A percentile compares a stretch with the other conserved stretches of the same genome.
Evolutionary conservation across 2,329 filamentous ascomycete species (phyloP).

Genomic region (Colletotrichum phormii): DNA sequence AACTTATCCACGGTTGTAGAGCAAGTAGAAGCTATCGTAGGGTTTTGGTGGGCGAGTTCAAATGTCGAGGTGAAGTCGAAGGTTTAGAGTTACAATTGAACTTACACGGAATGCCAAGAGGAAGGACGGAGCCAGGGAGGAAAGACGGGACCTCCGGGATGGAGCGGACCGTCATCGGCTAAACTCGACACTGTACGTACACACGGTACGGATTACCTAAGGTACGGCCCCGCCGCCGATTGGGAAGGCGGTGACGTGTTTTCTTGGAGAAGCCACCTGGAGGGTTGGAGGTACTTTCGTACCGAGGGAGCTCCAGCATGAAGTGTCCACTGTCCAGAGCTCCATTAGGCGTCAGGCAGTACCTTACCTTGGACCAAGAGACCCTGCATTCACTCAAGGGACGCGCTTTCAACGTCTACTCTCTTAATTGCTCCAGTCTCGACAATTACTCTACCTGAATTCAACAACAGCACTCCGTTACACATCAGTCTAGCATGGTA

Average conservation of each 20-base stretch:
- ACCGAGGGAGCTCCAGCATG: conserved; percentile 16
- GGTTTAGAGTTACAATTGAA: neutral
- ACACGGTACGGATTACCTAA: neutral
- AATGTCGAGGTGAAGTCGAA: neutral
- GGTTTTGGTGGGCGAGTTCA: neutral
- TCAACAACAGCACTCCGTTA: neutral
- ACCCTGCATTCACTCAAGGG: conserved; percentile 8
- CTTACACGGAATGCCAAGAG: neutral
- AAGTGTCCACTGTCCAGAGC: conserved; percentile 16
- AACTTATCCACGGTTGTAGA: neutral
- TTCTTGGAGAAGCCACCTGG: conserved; percentile 31
- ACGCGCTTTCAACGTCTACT: neutral
- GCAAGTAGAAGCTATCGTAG: neutral
- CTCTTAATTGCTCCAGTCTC: neutral
- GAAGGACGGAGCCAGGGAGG: neutral
- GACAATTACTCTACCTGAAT: neutral
- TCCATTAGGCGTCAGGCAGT: neutral
- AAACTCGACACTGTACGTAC: neutral
- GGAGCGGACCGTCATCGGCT: neutral
- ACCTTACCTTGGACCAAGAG: neutral
- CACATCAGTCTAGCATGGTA: conserved; percentile 19
- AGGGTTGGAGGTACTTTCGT: neutral
- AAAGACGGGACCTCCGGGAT: neutral
- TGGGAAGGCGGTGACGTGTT: conserved; percentile 31
- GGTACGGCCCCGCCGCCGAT: neutral